These are phyloP conservation scores for Pilasporangium apinafurcum DNA, from an alignment of 352 stramenopile species.

Conservation along the genomic window DNA sequence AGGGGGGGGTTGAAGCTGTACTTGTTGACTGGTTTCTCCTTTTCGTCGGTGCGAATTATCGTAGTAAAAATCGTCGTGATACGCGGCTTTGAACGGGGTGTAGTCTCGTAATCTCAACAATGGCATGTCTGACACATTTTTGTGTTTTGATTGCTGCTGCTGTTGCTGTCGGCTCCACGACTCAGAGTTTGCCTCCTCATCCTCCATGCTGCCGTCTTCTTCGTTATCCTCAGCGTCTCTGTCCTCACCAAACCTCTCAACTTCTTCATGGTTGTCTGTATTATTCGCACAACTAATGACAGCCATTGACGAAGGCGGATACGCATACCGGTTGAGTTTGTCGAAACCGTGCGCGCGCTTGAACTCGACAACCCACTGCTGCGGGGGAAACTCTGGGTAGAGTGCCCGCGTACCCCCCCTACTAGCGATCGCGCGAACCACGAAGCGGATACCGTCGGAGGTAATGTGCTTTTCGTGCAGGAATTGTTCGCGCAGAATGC, in stretches of 20 bases:
- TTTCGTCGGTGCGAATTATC: too few species aligned
- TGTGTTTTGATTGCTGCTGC: constrained; percentile 3
- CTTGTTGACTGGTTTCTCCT: too few species aligned
- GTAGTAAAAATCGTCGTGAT: too few species aligned
- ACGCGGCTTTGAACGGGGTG: not conserved
- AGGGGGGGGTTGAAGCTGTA: too few species aligned
- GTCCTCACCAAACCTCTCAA: not conserved
- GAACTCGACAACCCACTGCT: constrained; percentile 39
- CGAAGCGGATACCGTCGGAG: constrained; percentile 40
- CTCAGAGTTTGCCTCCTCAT: constrained; percentile 20
- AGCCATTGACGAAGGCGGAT: constrained; percentile 5
- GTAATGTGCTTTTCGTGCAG: constrained; percentile 30
- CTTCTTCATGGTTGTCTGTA: not conserved
- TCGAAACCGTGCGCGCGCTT: constrained; percentile 38
- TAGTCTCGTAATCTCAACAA: too few species aligned
- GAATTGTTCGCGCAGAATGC: constrained; percentile 31
- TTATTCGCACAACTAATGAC: not conserved
- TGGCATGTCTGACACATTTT: too few species aligned
- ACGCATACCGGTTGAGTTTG: constrained; percentile 20
- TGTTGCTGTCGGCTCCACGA: constrained; percentile 12
- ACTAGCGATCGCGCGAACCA: constrained; percentile 36
- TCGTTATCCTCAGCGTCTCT: not conserved
- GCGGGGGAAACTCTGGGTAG: constrained; percentile 38
- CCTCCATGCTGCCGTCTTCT: constrained; percentile 12
- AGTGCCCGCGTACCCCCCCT: constrained; percentile 18